Conservation (phyloP, 2,329 filamentous ascomycete genomes). For the Macrophomina tecta region DNA sequence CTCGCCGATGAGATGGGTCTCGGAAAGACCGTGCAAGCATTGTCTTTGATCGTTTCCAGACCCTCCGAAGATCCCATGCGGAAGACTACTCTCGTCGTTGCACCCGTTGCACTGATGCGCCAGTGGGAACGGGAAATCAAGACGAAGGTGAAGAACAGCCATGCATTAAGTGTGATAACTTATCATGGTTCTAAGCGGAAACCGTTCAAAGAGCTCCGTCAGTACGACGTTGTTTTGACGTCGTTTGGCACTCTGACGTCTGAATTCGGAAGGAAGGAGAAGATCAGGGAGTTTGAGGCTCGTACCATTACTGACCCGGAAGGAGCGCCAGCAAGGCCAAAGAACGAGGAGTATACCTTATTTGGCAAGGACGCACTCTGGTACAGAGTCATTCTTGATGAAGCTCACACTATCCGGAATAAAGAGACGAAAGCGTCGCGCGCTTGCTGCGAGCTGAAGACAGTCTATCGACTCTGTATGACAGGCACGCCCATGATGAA, state of each 20-base stretch:
- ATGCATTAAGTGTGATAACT: conserved; percentile 69
- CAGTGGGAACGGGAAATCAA: conserved; percentile 86
- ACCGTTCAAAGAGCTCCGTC: conserved; percentile 66
- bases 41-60: conserved; percentile 75
- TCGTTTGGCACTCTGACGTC: conserved; percentile 73
- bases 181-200: conserved; percentile 69
- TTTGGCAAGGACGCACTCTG: conserved; percentile 67
- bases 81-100: conserved; percentile 83
- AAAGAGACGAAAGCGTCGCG: conserved; percentile 65
- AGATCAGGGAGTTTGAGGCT: conserved; percentile 81
- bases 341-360: conserved; percentile 61
- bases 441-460: conserved; percentile 64
- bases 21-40: conserved; percentile 82
- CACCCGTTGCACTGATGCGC: conserved; percentile 77
- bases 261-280: conserved; percentile 19
- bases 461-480: conserved; percentile 73
- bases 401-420: conserved; percentile 84
- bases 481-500: conserved; percentile 93
- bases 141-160: conserved; percentile 65
- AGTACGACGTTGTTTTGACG: conserved; percentile 77
- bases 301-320: conserved; percentile 85
- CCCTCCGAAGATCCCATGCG: conserved; percentile 63
- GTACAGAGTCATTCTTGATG: conserved; percentile 76
- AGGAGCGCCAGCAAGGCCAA: conserved; percentile 82
- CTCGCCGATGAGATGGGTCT: conserved; percentile 81